A percentile compares a stretch with the other conserved stretches of the same genome.
Evolutionary conservation across 768 basidiomycete genomes (phyloP).

Genomic region (Boletus pseudopeckii): DNA sequence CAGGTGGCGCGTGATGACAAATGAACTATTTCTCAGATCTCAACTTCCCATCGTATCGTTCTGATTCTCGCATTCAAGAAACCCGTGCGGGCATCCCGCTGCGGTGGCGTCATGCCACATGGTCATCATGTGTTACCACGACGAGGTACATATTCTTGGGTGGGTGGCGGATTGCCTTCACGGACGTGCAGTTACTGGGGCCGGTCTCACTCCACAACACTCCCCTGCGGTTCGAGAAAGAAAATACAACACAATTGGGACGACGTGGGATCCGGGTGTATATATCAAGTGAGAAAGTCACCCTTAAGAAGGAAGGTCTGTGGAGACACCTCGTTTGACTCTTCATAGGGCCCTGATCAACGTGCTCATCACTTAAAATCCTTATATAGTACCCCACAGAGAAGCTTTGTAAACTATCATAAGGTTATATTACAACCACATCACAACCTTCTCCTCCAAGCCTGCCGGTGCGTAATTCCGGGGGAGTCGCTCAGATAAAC

Average conservation of each 20-base stretch:
- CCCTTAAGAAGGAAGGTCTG: neutral
- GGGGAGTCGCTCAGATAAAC: neutral
- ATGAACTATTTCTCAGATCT: too few relatives aligned
- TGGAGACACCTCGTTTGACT: neutral
- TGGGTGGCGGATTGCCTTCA: neutral
- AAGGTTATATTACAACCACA: neutral
- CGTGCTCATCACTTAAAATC: neutral
- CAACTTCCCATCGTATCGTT: too few relatives aligned
- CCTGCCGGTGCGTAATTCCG: neutral
- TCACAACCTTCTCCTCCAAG: neutral
- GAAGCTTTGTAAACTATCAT: neutral
- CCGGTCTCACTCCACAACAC: neutral
- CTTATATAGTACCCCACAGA: neutral
- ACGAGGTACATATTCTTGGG: neutral
- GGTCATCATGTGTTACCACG: too few relatives aligned
- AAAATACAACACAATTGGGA: neutral
- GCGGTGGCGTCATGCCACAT: too few relatives aligned
- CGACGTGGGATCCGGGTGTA: neutral
- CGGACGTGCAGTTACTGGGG: neutral
- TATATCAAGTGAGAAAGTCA: neutral
- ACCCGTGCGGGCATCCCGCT: too few relatives aligned
- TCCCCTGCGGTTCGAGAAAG: too few relatives aligned
- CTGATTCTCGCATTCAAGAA: too few relatives aligned
- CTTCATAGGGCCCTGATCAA: neutral
- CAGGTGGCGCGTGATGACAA: too few relatives aligned